Percentiles rank a stretch among this genome's conserved stretches.
Evolutionary conservation across 169 alveolate species (phyloP).

Genomic region (Plasmodium reichenowi): DNA sequence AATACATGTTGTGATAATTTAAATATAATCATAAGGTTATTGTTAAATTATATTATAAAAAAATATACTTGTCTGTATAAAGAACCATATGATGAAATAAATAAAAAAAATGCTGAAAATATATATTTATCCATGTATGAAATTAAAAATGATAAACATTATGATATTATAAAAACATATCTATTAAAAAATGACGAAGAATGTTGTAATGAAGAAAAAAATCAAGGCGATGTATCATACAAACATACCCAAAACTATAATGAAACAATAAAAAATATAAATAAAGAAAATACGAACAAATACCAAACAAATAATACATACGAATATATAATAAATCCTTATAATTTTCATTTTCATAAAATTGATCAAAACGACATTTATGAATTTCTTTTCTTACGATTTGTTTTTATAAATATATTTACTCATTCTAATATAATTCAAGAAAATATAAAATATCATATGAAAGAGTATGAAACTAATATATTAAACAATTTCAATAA

Average conservation of each 20-base stretch:
- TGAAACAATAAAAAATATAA: neutral
- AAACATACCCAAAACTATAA: neutral
- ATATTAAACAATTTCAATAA: constrained; percentile 43
- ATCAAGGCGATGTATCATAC: neutral
- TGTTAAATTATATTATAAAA: constrained; percentile 30
- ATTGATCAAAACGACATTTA: constrained; percentile 45
- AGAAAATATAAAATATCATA: constrained; percentile 25
- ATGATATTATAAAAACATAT: constrained; percentile 23
- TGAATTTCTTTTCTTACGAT: constrained; percentile 44
- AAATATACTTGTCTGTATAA: constrained; percentile 6
- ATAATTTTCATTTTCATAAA: constrained; percentile 25
- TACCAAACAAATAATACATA: neutral
- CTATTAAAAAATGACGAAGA: neutral
- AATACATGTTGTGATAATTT: neutral
- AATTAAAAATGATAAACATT: constrained; percentile 35
- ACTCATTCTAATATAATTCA: constrained; percentile 43
- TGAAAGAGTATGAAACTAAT: neutral
- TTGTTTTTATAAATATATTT: constrained; percentile 37
- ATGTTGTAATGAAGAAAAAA: neutral
- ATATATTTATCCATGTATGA: neutral
- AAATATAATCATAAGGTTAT: constrained; percentile 13
- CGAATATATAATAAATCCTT: neutral
- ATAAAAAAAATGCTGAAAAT: neutral
- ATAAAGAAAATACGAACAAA: neutral
- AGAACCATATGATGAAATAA: neutral